Percentiles rank a stretch among this genome's conserved stretches.
Evolutionary conservation across 495 filamentous ascomycete genomes (phyloP).

Genomic region (Articulospora tetracladia): DNA sequence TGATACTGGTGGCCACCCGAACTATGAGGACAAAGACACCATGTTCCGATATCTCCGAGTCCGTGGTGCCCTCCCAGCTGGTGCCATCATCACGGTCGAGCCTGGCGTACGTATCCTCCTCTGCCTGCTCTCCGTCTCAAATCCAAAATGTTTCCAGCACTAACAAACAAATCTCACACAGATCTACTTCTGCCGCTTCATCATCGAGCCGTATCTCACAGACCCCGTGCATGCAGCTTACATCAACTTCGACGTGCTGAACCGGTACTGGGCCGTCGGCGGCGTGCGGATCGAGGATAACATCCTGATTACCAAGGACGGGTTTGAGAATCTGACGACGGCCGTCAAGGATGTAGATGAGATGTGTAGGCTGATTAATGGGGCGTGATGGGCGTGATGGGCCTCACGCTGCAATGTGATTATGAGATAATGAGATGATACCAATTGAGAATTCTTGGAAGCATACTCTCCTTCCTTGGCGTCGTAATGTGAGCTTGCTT

Average conservation of each 20-base stretch:
- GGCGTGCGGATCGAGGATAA: slow-evolving; percentile 75
- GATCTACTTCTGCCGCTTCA: slow-evolving; percentile 92
- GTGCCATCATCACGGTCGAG: slow-evolving; percentile 84
- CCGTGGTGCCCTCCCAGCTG: slow-evolving; percentile 68
- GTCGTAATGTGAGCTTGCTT: no score
- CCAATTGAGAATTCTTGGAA: background rate
- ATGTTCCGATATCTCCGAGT: slow-evolving; percentile 86
- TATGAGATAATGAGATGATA: background rate
- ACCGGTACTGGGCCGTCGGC: slow-evolving; percentile 85
- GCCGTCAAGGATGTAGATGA: slow-evolving; percentile 69
- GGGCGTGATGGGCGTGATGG: slow-evolving; percentile 9
- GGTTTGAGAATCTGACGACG: slow-evolving; percentile 76
- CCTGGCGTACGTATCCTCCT: slow-evolving; percentile 56
- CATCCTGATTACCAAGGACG: slow-evolving; percentile 71
- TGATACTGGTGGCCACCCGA: slow-evolving; percentile 82
- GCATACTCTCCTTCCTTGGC: no score
- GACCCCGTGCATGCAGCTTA: slow-evolving; percentile 65
- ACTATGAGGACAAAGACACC: slow-evolving; percentile 77
- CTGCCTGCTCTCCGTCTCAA: background rate
- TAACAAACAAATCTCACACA: no score
- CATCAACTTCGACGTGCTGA: slow-evolving; percentile 69
- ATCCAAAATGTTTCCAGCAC: slow-evolving; percentile 1
- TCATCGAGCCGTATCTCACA: slow-evolving; percentile 77
- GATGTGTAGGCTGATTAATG: slow-evolving; percentile 56
- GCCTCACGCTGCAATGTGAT: background rate